Conservation (phyloP, 1,284 basidiomycete species). For the Apiotrichum siamense region DNA sequence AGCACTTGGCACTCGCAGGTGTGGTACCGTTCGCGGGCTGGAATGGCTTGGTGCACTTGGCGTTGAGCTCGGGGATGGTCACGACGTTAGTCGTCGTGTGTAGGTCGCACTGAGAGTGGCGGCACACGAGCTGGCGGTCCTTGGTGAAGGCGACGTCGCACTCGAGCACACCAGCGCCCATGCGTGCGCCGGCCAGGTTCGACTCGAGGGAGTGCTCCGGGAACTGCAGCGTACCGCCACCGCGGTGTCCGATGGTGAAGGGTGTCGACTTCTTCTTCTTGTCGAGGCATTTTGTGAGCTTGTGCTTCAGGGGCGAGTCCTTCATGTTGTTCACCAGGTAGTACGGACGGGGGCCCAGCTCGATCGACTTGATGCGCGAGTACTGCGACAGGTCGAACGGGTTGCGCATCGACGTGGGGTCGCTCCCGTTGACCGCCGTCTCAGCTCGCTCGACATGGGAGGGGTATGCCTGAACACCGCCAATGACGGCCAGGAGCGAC, state of each 20-base stretch:
- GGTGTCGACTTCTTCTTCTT: neutral
- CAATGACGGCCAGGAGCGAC: neutral
- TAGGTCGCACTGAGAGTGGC: slow-evolving; percentile 22
- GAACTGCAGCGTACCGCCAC: slow-evolving; percentile 20
- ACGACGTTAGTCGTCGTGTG: slow-evolving; percentile 22
- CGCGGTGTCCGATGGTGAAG: slow-evolving; percentile 17
- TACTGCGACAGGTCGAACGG: slow-evolving; percentile 1
- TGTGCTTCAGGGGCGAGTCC: slow-evolving; percentile 14
- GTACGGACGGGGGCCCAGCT: slow-evolving; percentile 19
- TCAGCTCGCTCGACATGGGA: neutral
- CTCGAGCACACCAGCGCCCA: slow-evolving; percentile 23
- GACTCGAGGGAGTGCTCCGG: slow-evolving; percentile 20
- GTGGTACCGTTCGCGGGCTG: slow-evolving; percentile 5
- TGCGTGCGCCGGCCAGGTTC: slow-evolving; percentile 16
- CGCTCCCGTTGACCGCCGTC: no score
- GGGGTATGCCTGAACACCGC: neutral
- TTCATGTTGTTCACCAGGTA: slow-evolving; percentile 21
- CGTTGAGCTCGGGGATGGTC: slow-evolving; percentile 12
- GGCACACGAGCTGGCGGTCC: slow-evolving; percentile 21
- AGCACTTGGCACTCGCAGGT: slow-evolving; percentile 16
- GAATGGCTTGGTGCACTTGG: slow-evolving; percentile 19
- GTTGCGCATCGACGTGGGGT: slow-evolving; percentile 1
- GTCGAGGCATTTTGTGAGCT: slow-evolving; percentile 13
- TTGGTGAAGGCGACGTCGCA: slow-evolving; percentile 21
- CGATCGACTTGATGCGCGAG: slow-evolving; percentile 11